Conservation (phyloP, 129 eudicot species). For the Gnaphalium uliginosum region DNA sequence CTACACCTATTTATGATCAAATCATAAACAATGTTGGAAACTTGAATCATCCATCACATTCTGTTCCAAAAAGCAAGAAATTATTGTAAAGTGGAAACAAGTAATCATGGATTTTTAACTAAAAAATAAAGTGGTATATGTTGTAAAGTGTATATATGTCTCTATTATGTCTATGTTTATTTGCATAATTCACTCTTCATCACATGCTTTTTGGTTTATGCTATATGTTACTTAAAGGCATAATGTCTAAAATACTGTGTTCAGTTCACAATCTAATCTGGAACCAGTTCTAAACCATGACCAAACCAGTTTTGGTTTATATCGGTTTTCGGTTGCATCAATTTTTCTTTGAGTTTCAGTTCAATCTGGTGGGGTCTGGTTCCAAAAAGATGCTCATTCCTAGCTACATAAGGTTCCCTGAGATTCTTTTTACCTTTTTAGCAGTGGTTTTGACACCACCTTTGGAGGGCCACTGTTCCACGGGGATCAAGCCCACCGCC, state of each 20-base stretch:
- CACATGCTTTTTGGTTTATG: background rate
- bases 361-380: background rate
- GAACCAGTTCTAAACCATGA: background rate
- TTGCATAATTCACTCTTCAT: background rate
- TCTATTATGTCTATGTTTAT: background rate
- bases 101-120: background rate
- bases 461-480: background rate
- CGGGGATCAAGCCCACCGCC: no score
- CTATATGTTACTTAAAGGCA: background rate
- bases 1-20: background rate
- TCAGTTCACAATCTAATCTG: background rate
- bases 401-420: background rate
- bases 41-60: background rate
- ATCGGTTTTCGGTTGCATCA: background rate
- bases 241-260: background rate
- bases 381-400: background rate
- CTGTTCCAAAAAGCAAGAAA: constrained; percentile 1
- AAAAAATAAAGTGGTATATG: background rate
- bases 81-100: background rate
- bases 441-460: background rate
- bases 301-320: background rate
- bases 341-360: background rate
- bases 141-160: background rate
- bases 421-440: background rate
- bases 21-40: constrained; percentile 14